Conservation (phyloP, 2,329 filamentous ascomycete genomes). For the Beauveria medogensis region DNA sequence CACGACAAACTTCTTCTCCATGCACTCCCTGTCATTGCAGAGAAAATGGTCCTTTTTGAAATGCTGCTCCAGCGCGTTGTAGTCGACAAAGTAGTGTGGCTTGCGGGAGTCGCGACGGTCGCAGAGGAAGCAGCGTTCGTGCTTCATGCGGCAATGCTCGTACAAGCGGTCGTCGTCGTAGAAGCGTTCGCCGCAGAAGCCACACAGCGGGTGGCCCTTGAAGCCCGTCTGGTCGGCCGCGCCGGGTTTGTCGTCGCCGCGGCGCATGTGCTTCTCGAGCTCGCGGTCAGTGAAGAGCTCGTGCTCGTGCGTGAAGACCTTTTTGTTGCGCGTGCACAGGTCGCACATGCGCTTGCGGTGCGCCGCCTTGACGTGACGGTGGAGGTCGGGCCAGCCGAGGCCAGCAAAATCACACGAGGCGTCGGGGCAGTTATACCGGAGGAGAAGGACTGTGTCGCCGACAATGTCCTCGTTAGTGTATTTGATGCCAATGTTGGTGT, state of each 20-base stretch:
- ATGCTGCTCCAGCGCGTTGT: conserved; percentile 76
- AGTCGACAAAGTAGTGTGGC: conserved; percentile 88
- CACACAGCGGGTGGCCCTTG: conserved; percentile 89
- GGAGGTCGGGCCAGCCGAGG: conserved; percentile 50
- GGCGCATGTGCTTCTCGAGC: conserved; percentile 78
- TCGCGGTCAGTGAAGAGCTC: conserved; percentile 78
- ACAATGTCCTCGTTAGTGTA: conserved; percentile 86
- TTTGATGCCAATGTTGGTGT: conserved; percentile 82
- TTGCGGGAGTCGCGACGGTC: conserved; percentile 62
- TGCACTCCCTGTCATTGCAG: conserved; percentile 75
- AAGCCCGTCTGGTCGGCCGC: conserved; percentile 91
- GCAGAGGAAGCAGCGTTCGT: conserved; percentile 92
- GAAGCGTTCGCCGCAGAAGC: conserved; percentile 84
- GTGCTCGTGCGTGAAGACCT: conserved; percentile 97
- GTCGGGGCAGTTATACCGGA: conserved; percentile 94
- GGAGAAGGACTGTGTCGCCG: conserved; percentile 77
- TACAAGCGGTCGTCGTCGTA: conserved; percentile 96
- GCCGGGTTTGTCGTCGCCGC: conserved; percentile 85
- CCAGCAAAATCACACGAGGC: conserved; percentile 72
- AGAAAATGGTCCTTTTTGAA: conserved; percentile 82
- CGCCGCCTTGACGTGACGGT: conserved; percentile 69
- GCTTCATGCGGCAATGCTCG: conserved; percentile 84
- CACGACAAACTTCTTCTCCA: conserved; percentile 96
- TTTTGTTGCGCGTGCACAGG: conserved; percentile 86
- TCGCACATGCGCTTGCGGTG: conserved; percentile 90